Conservation (phyloP, 257 asterid genomes). For the Cynanchum wilfordii region DNA sequence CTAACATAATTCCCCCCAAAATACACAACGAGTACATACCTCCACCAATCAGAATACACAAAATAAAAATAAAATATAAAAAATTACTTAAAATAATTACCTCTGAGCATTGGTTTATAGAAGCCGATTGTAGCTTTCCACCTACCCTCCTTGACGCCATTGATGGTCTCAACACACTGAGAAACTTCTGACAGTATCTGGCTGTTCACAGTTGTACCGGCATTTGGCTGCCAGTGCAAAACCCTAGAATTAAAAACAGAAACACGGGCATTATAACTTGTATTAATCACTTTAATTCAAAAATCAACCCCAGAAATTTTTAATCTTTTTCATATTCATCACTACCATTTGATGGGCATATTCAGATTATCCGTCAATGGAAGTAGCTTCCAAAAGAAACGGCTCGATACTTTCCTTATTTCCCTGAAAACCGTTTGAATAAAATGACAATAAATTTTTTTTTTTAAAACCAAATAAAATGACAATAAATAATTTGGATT, state of each 20-base stretch:
- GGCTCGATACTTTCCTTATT: not conserved
- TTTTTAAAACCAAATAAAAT: too few relatives aligned
- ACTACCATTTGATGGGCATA: constrained; percentile 23
- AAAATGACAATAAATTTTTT: too few relatives aligned
- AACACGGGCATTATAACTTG: not conserved
- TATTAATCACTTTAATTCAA: not conserved
- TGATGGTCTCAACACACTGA: constrained; percentile 86
- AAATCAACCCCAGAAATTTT: not conserved
- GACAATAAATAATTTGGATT: too few relatives aligned
- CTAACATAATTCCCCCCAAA: constrained; percentile 26
- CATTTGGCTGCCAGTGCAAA: constrained; percentile 94
- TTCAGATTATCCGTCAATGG: not conserved
- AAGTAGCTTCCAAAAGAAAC: not conserved
- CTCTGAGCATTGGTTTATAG: constrained; percentile 73
- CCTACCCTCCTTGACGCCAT: constrained; percentile 87
- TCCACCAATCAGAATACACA: not conserved
- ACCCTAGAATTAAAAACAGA: constrained; percentile 46
- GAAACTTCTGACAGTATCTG: constrained; percentile 85
- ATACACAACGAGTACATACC: not conserved
- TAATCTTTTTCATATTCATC: not conserved
- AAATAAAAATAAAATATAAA: not conserved
- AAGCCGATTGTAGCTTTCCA: constrained; percentile 88
- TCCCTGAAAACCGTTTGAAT: not conserved
- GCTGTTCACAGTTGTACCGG: constrained; percentile 76
- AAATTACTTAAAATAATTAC: constrained; percentile 22